phyloP scores from a whole-genome alignment of 176 grass and related monocot genomes.

The bread wheat (Triticum aestivum) region DNA sequence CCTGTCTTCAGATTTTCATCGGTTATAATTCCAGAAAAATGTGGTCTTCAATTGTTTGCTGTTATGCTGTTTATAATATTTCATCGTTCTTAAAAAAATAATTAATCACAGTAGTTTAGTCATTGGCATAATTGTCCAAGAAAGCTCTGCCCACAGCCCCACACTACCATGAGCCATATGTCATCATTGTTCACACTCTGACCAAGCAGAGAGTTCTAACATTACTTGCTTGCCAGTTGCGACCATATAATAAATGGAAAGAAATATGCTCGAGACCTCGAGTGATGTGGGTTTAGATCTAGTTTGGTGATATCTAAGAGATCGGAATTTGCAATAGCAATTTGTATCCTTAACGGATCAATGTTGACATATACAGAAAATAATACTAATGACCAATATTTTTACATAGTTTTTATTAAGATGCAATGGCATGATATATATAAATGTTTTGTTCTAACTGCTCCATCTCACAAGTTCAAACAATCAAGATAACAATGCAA shows the following conservation, averaged over 20 bases:
- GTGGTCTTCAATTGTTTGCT: background rate
- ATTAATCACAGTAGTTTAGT: background rate
- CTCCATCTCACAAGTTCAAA: background rate
- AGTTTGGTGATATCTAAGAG: no score
- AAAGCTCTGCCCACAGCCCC: background rate
- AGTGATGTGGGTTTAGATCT: no score
- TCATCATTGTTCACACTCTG: background rate
- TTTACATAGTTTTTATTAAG: background rate
- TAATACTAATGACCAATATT: background rate
- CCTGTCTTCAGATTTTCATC: background rate
- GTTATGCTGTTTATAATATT: background rate
- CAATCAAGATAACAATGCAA: background rate
- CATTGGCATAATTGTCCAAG: background rate
- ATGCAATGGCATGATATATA: conserved; percentile 2
- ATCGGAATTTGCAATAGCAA: no score
- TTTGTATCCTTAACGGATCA: no score
- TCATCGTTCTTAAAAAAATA: background rate
- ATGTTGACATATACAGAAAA: background rate
- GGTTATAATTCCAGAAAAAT: background rate
- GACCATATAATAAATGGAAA: background rate
- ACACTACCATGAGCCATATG: background rate
- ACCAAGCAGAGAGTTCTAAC: background rate
- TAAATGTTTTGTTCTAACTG: background rate
- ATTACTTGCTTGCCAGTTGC: background rate
- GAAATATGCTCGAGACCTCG: no score